Evolutionary conservation across 2,329 filamentous ascomycete species (phyloP).

Genomic region (Sclerotinia trifoliorum): DNA sequence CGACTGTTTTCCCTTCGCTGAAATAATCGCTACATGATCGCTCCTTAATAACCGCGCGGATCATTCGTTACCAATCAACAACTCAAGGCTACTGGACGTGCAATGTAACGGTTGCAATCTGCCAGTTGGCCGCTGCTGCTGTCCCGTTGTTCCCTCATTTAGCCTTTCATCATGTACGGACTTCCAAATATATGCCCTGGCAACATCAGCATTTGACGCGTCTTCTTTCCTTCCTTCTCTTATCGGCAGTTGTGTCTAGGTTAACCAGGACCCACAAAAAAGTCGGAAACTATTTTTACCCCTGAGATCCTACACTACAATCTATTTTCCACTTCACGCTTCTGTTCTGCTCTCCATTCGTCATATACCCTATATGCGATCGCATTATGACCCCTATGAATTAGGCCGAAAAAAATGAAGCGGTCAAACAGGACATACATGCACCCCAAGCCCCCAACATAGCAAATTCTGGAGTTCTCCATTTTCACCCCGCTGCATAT

Average conservation of each 20-base stretch:
- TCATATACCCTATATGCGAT: neutral
- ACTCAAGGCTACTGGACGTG: neutral
- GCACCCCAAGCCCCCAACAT: neutral
- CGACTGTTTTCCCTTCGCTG: neutral
- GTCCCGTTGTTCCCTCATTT: neutral
- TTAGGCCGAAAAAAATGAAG: neutral
- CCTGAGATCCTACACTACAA: neutral
- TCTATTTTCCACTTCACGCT: neutral
- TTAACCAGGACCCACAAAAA: no score
- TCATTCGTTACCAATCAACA: neutral
- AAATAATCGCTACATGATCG: neutral
- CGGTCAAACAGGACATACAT: neutral
- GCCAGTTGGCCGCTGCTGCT: neutral
- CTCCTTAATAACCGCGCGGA: neutral
- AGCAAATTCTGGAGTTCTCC: slow-evolving; percentile 12
- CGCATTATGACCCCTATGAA: neutral
- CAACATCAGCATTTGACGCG: neutral
- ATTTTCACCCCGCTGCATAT: slow-evolving; percentile 1
- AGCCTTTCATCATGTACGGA: neutral
- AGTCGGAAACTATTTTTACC: neutral
- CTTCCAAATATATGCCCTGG: no score
- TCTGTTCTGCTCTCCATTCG: neutral
- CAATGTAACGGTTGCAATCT: neutral
- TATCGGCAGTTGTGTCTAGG: neutral
- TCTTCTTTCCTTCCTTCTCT: neutral